These are phyloP conservation scores for Saccharomyces hybrid DNA, from an alignment of 1,139 yeast genomes.

Conservation along the genomic window DNA sequence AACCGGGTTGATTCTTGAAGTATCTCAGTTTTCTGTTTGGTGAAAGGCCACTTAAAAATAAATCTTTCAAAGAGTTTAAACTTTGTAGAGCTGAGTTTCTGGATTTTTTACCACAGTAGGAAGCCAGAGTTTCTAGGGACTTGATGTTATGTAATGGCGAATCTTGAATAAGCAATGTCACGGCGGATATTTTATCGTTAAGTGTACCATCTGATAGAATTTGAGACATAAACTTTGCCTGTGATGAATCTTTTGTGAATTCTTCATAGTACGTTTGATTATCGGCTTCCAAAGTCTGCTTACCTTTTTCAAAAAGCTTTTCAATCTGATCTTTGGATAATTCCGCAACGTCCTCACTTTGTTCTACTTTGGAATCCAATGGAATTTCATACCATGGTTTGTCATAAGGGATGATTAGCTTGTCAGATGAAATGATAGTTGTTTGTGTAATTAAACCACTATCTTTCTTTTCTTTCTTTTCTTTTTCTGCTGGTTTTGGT, in stretches of 20 bases:
- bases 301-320: conserved; percentile 58
- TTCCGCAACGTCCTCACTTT: conserved; percentile 34
- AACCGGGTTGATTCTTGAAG: conserved; percentile 68
- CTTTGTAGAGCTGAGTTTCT: conserved; percentile 94
- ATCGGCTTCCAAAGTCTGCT: conserved; percentile 58
- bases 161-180: conserved; percentile 86
- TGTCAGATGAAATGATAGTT: conserved; percentile 49
- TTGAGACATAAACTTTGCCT: conserved; percentile 82
- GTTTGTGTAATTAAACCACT: conserved; percentile 39
- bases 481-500: conserved; percentile 14
- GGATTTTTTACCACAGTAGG: conserved; percentile 82
- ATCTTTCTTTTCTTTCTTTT: conserved; percentile 36
- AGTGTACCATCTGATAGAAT: conserved; percentile 89
- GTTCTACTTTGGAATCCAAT: conserved; percentile 35
- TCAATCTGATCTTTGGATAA: conserved; percentile 47
- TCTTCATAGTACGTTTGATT: conserved; percentile 68
- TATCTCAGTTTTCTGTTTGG: conserved; percentile 78
- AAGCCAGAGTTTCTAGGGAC: conserved; percentile 69
- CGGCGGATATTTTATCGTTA: conserved; percentile 90
- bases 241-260: conserved; percentile 73
- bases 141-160: conserved; percentile 87
- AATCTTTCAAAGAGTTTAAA: conserved; percentile 82
- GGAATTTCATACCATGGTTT: conserved; percentile 69
- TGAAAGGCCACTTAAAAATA: conserved; percentile 65
- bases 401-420: conserved; percentile 54